Evolutionary conservation across 257 asterid species (phyloP).

Genomic region (Verbena officinalis): DNA sequence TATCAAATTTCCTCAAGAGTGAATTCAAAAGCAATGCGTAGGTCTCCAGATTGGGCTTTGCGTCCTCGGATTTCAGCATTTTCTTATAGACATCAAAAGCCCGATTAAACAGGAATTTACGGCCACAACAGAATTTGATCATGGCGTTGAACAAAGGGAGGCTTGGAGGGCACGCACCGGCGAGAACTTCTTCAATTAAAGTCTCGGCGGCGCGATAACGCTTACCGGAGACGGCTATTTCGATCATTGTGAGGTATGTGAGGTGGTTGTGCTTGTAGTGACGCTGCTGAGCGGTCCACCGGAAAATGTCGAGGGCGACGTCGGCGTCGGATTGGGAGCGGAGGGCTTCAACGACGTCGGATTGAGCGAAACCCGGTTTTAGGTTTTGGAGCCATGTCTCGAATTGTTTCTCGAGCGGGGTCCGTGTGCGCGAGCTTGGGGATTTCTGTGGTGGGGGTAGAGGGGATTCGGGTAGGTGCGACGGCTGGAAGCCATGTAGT

Average conservation of each 20-base stretch:
- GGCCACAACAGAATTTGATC: conserved; percentile 82
- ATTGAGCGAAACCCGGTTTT: conserved; percentile 80
- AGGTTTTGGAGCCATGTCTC: conserved; percentile 77
- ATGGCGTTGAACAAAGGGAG: conserved; percentile 72
- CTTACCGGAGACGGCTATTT: conserved; percentile 62
- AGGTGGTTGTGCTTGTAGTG: conserved; percentile 69
- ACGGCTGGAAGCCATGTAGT: conserved; percentile 28
- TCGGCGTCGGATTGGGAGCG: conserved; percentile 82
- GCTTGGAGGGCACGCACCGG: conserved; percentile 77
- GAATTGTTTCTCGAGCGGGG: conserved; percentile 75
- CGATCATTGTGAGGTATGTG: conserved; percentile 73
- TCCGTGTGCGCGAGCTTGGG: conserved; percentile 50
- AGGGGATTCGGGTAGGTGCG: conserved; percentile 21
- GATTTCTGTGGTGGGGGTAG: conserved; percentile 34
- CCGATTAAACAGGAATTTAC: conserved; percentile 69
- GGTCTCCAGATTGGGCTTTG: conserved; percentile 79
- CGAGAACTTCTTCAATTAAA: conserved; percentile 75
- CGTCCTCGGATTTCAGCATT: conserved; percentile 65
- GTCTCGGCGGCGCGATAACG: conserved; percentile 73
- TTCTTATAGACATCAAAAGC: conserved; percentile 88
- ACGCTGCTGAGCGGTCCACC: conserved; percentile 95
- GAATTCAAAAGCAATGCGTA: conserved; percentile 63
- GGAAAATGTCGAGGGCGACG: conserved; percentile 90
- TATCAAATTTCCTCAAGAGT: conserved; percentile 69
- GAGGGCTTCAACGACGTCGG: conserved; percentile 71